Conservation (phyloP, 169 alveolate genomes). For the Plasmodium berghei region DNA sequence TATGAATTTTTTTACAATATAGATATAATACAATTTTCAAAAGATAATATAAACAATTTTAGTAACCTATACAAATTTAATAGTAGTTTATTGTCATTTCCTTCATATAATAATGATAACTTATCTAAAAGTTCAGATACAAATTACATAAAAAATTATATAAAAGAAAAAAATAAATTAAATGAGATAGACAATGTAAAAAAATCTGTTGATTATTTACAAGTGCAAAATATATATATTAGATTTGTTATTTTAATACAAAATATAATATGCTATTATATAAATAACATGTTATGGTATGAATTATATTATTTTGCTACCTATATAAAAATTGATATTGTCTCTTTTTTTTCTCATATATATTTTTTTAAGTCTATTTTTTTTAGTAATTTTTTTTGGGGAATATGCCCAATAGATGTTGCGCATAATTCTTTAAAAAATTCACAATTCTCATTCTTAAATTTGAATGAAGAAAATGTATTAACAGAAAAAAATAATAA, state of each 20-base stretch:
- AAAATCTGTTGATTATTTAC: background rate
- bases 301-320: conserved; percentile 61
- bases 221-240: conserved; percentile 37
- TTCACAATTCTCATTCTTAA: conserved; percentile 11
- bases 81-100: background rate
- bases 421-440: conserved; percentile 3
- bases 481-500: background rate
- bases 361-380: conserved; percentile 62
- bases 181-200: conserved; percentile 1
- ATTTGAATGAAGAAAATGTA: background rate
- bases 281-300: conserved; percentile 71
- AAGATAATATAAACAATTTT: conserved; percentile 22
- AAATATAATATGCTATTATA: conserved; percentile 63
- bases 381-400: conserved; percentile 73
- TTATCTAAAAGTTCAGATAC: background rate
- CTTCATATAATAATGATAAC: background rate
- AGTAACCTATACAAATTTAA: conserved; percentile 34
- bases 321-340: conserved; percentile 39
- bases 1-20: conserved; percentile 72
- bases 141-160: background rate
- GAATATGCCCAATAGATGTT: conserved; percentile 72
- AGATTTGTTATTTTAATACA: conserved; percentile 55
- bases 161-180: background rate
- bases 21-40: conserved; percentile 43
- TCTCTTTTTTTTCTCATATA: conserved; percentile 58